phyloP scores from a whole-genome alignment of 768 basidiomycete genomes.

The Auriscalpium orientale region DNA sequence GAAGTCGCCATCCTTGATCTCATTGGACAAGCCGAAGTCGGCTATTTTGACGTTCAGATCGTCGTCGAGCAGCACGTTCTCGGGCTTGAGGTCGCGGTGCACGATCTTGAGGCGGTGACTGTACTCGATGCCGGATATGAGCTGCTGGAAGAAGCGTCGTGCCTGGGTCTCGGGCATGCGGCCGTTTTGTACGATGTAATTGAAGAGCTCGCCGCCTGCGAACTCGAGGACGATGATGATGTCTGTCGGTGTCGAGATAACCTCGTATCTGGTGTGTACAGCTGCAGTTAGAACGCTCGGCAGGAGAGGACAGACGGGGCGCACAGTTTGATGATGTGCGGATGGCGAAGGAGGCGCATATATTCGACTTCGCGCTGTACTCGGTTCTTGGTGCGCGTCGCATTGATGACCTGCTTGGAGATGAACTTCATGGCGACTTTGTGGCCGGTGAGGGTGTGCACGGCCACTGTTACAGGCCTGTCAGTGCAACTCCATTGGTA shows the following conservation, averaged over 20 bases:
- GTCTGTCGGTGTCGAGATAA: conserved; percentile 88
- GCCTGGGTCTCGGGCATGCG: conserved; percentile 84
- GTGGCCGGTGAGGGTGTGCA: conserved; percentile 90
- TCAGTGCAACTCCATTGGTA: background rate
- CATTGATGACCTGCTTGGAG: conserved; percentile 86
- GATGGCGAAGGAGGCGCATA: conserved; percentile 87
- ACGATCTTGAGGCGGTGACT: conserved; percentile 96
- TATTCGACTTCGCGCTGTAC: conserved; percentile 96
- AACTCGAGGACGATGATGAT: conserved; percentile 99
- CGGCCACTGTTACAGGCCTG: conserved; percentile 58
- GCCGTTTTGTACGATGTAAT: conserved; percentile 94
- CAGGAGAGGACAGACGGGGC: conserved; percentile 20
- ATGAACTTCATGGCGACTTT: conserved; percentile 98
- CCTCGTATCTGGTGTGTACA: conserved; percentile 53
- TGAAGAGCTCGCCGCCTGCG: conserved; percentile 94
- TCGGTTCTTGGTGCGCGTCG: conserved; percentile 84
- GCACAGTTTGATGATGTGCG: conserved; percentile 97
- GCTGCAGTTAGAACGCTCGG: conserved; percentile 2
- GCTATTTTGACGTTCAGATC: conserved; percentile 93
- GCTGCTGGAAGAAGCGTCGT: conserved; percentile 94
- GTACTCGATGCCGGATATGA: conserved; percentile 96
- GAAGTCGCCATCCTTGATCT: conserved; percentile 95
- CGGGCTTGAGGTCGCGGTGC: conserved; percentile 96
- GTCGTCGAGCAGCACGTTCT: conserved; percentile 85
- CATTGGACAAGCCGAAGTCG: conserved; percentile 96